Evolutionary conservation across 192 early-diverging fungal genomes (phyloP).

Genomic region (Rhizoclosmatium sp.): DNA sequence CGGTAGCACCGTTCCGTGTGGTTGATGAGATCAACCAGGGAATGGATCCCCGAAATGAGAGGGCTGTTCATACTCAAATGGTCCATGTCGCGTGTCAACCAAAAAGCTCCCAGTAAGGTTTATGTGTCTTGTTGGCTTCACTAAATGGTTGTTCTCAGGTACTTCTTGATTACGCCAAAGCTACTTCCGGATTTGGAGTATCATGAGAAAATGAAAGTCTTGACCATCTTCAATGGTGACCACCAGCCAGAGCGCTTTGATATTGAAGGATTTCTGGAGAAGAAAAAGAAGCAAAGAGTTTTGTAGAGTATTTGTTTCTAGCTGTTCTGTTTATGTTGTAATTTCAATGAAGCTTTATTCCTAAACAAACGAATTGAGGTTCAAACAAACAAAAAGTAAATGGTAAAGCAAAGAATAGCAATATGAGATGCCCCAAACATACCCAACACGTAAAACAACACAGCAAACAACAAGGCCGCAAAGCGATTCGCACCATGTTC

Average conservation of each 20-base stretch:
- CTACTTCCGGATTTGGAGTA: slow-evolving; percentile 92
- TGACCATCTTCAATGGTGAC: slow-evolving; percentile 95
- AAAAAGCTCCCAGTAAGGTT: slow-evolving; percentile 73
- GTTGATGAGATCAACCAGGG: slow-evolving; percentile 99
- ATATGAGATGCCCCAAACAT: not conserved
- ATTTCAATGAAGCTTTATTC: no score
- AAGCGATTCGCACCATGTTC: not conserved
- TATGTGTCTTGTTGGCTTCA: slow-evolving; percentile 24
- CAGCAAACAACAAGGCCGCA: not conserved
- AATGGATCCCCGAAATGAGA: slow-evolving; percentile 97
- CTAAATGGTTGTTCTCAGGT: slow-evolving; percentile 53
- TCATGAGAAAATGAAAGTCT: slow-evolving; percentile 88
- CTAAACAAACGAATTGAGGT: no score
- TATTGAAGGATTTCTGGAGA: slow-evolving; percentile 25
- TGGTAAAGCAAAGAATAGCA: no score
- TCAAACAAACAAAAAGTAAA: no score
- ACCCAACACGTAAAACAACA: slow-evolving; percentile 4
- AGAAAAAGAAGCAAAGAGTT: not conserved
- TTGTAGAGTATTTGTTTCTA: no score
- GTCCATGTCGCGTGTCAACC: slow-evolving; percentile 80
- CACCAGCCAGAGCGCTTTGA: slow-evolving; percentile 69
- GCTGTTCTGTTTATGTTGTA: no score
- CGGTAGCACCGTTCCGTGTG: slow-evolving; percentile 92
- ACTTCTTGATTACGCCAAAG: slow-evolving; percentile 99
- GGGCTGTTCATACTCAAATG: slow-evolving; percentile 91